Conservation (phyloP, 148 eudicot genomes). For the Chenopodium quinoa region DNA sequence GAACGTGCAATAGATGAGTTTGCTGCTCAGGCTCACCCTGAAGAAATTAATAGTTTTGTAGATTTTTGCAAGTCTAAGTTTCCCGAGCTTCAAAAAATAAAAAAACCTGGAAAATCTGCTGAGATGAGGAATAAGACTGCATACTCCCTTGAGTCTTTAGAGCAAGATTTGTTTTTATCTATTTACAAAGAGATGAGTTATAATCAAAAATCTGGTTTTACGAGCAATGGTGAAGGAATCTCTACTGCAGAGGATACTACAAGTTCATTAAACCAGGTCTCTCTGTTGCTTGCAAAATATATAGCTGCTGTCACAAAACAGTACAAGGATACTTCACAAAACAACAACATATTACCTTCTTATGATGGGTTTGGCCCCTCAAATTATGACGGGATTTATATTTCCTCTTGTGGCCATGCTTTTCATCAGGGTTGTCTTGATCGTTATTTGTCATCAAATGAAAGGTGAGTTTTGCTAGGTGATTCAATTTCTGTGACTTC, state of each 20-base stretch:
- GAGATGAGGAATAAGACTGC: slow-evolving; percentile 37
- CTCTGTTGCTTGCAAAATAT: slow-evolving; percentile 75
- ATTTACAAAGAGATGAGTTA: slow-evolving; percentile 41
- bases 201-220: slow-evolving; percentile 27
- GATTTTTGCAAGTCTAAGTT: slow-evolving; percentile 59
- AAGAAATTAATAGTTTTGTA: slow-evolving; percentile 58
- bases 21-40: slow-evolving; percentile 56
- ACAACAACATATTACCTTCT: slow-evolving; percentile 30
- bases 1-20: slow-evolving; percentile 64
- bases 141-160: slow-evolving; percentile 58
- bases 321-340: slow-evolving; percentile 40
- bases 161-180: slow-evolving; percentile 54
- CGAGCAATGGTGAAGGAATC: slow-evolving; percentile 25
- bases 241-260: slow-evolving; percentile 24
- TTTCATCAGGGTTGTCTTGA: slow-evolving; percentile 97
- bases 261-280: slow-evolving; percentile 28
- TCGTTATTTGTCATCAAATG: slow-evolving; percentile 85
- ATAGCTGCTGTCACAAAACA: slow-evolving; percentile 62
- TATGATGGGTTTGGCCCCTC: slow-evolving; percentile 64
- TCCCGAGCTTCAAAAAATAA: slow-evolving; percentile 52
- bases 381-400: slow-evolving; percentile 77
- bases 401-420: slow-evolving; percentile 98
- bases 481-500: too few relatives aligned
- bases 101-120: slow-evolving; percentile 31
- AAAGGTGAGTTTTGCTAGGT: slow-evolving; percentile 45